phyloP scores from a whole-genome alignment of 225 moss, liverwort and hornwort species.

The Thuidium tamariscinum region DNA sequence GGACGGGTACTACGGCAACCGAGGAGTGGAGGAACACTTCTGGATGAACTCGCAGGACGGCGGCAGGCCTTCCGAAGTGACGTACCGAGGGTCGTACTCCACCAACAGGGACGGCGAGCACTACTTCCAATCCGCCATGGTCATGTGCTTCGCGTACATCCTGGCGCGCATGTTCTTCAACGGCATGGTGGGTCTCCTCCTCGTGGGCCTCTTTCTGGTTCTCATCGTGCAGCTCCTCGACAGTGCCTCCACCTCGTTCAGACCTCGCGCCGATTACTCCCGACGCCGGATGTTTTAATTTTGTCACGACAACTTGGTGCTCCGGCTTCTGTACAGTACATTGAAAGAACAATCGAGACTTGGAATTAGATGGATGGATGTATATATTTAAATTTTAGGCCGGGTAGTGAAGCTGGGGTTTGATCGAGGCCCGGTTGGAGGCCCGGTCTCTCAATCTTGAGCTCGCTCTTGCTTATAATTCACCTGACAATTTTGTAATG shows the following conservation, averaged over 20 bases:
- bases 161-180: slow-evolving; percentile 26
- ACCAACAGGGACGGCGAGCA: slow-evolving; percentile 14
- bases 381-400: neutral
- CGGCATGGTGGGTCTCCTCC: slow-evolving; percentile 17
- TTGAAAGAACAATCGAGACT: neutral
- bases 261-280: neutral
- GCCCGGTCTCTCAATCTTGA: neutral
- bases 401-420: neutral
- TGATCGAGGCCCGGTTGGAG: neutral
- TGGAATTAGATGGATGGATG: neutral
- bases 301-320: neutral
- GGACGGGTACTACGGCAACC: slow-evolving; percentile 6
- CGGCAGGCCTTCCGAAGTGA: slow-evolving; percentile 16
- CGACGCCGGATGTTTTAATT: neutral
- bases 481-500: neutral
- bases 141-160: slow-evolving; percentile 28
- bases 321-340: slow-evolving; percentile 1
- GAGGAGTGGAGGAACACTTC: slow-evolving; percentile 33
- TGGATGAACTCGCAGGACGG: slow-evolving; percentile 5
- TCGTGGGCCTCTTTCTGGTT: slow-evolving; percentile 7
- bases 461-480: neutral
- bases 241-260: neutral
- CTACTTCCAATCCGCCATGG: slow-evolving; percentile 8
- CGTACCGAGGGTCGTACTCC: slow-evolving; percentile 14
- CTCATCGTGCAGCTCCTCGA: slow-evolving; percentile 27